phyloP scores from a whole-genome alignment of 2,329 filamentous ascomycete species.

The Sodiomyces alkalinus region DNA sequence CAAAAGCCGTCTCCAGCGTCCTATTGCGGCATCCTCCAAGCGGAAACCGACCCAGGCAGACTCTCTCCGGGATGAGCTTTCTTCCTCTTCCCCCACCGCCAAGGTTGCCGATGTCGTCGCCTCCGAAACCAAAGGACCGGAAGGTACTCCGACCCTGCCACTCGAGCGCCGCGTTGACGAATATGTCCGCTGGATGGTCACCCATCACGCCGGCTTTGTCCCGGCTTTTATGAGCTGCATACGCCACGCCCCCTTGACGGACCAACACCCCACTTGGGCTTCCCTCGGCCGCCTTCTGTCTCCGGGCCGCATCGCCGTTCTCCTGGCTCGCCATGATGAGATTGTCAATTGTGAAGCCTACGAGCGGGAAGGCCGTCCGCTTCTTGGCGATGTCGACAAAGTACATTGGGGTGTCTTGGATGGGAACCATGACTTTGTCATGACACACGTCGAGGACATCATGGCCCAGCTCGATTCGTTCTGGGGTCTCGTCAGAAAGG shows the following conservation, averaged over 20 bases:
- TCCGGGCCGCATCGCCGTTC: slow-evolving; percentile 29
- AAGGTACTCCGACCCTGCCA: slow-evolving; percentile 13
- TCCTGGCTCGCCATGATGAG: slow-evolving; percentile 35
- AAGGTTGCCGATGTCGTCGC: slow-evolving; percentile 22
- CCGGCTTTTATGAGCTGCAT: slow-evolving; percentile 44
- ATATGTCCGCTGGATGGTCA: slow-evolving; percentile 43
- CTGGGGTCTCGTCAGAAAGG: too few species aligned
- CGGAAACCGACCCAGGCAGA: too few species aligned
- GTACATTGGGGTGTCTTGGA: slow-evolving; percentile 35
- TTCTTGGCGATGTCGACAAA: slow-evolving; percentile 32
- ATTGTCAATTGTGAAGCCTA: slow-evolving; percentile 38
- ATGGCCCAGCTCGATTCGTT: slow-evolving; percentile 30
- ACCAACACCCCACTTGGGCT: slow-evolving; percentile 34
- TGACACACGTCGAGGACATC: slow-evolving; percentile 33
- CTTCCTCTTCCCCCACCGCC: slow-evolving; percentile 11
- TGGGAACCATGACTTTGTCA: slow-evolving; percentile 47
- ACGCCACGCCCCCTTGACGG: slow-evolving; percentile 35
- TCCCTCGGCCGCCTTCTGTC: slow-evolving; percentile 24
- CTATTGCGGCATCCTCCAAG: slow-evolving; percentile 27
- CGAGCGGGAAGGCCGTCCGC: slow-evolving; percentile 29
- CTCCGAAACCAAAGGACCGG: slow-evolving; percentile 22
- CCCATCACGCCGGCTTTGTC: slow-evolving; percentile 41
- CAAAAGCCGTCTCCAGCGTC: slow-evolving; percentile 29
- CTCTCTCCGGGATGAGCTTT: slow-evolving; percentile 9
- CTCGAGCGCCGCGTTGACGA: slow-evolving; percentile 31